phyloP scores from a whole-genome alignment of 352 stramenopile genomes.

The Globisporangium radiosum region DNA sequence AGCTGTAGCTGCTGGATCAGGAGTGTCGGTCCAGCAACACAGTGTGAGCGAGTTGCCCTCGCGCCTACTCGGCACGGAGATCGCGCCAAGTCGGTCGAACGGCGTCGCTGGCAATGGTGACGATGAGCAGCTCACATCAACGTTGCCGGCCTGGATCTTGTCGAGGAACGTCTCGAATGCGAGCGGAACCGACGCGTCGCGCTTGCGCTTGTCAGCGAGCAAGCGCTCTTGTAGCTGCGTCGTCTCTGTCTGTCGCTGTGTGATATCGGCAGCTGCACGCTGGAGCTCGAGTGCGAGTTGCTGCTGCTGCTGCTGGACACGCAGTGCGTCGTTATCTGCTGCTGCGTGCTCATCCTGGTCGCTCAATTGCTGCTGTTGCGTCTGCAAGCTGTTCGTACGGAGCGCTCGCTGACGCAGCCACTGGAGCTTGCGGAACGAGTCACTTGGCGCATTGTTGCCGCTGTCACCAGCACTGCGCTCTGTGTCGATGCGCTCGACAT shows the following conservation, averaged over 20 bases:
- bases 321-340: not conserved
- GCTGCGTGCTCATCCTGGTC: not conserved
- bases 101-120: slow-evolving; percentile 12
- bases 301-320: slow-evolving; percentile 5
- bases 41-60: slow-evolving; percentile 63
- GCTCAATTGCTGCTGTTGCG: not conserved
- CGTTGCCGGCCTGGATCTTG: slow-evolving; percentile 23
- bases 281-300: slow-evolving; percentile 17
- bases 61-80: slow-evolving; percentile 43
- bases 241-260: not conserved
- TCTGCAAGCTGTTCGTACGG: not conserved
- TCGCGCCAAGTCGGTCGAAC: slow-evolving; percentile 28
- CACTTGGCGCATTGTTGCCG: slow-evolving; percentile 6
- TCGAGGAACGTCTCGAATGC: slow-evolving; percentile 26
- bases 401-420: slow-evolving; percentile 33
- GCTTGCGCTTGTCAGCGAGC: slow-evolving; percentile 6
- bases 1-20: not conserved
- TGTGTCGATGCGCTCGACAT: slow-evolving; percentile 29
- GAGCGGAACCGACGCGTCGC: slow-evolving; percentile 7
- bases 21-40: slow-evolving; percentile 17
- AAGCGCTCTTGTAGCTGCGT: not conserved
- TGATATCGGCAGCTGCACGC: slow-evolving; percentile 1
- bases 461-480: slow-evolving; percentile 2
- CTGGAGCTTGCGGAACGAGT: slow-evolving; percentile 41
- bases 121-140: slow-evolving; percentile 17